Conservation (phyloP, 2,329 filamentous ascomycete species). For the Penicillium sp. region DNA sequence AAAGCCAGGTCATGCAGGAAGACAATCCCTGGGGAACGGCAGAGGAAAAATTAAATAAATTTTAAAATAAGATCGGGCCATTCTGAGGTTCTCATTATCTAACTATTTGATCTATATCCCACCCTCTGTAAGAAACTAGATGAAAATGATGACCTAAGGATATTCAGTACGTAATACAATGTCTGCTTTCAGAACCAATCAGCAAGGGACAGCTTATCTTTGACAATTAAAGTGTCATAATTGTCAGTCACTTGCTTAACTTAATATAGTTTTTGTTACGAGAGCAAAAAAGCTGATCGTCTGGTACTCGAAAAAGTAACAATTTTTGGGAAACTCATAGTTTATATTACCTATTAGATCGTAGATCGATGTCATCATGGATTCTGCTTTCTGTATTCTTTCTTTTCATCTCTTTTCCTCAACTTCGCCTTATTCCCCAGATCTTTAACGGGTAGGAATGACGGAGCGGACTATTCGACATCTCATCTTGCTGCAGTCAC, state of each 20-base stretch:
- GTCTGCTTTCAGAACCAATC: slow-evolving; percentile 31
- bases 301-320: slow-evolving; percentile 11
- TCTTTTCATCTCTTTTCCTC: not conserved
- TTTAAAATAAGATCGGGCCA: not conserved
- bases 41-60: not conserved
- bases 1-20: not conserved
- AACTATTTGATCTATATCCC: slow-evolving; percentile 1
- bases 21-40: not conserved
- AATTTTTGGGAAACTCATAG: not conserved
- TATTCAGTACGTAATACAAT: slow-evolving; percentile 37
- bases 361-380: slow-evolving; percentile 25
- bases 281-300: slow-evolving; percentile 27
- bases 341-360: slow-evolving; percentile 8
- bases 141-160: slow-evolving; percentile 7
- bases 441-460: slow-evolving; percentile 24
- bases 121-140: not conserved
- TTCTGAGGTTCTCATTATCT: slow-evolving; percentile 7
- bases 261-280: slow-evolving; percentile 22
- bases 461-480: slow-evolving; percentile 32
- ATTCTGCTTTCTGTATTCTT: not conserved
- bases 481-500: slow-evolving; percentile 32
- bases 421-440: not conserved
- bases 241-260: slow-evolving; percentile 10
- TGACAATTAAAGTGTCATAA: slow-evolving; percentile 25
- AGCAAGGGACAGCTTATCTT: slow-evolving; percentile 32